Base-by-base conservation (phyloP, 352 stramenopile species). In the Phytopythium ostracodes region DNA sequence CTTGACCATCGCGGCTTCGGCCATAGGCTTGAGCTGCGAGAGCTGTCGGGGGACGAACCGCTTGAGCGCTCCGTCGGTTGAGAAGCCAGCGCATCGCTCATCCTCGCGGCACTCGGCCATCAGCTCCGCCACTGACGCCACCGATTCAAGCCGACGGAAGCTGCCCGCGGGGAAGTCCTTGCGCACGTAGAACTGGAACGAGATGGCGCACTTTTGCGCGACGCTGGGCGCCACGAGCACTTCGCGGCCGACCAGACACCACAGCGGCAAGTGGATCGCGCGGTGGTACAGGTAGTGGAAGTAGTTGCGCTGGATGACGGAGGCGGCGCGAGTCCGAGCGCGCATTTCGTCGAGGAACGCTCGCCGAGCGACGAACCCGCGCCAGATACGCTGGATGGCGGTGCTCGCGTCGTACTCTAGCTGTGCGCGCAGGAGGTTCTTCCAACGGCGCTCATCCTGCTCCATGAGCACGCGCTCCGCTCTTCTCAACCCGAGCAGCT, bases 161-260 rank as follows among this genome's bases (percentile, higher is more conserved):
- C 92, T 94, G 2, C 83, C 85, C 14, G 75, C 67, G 4, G 79
- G 71, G 35, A 94, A 92, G 56, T 94, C 84, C 56, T 84, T 91
- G 27, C 72, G 75, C 2, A 68, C 60, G 59, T 92, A 91, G 66
- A 94, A 94, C 57, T 89, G 79, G 65, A 94, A 94, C 18, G 70
- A 75, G 38, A 89, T 81, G 1, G 81, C 82, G 25, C 75, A 80
- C 29, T 81, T 85, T 31, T 75, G 71, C n/a, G 82, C 81, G 24
- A 90, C 62, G 25, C 74, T 87, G n/a, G 73, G 72, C 0, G 77
- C 79, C 9, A 90, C 71, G 27, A 94, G 44, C 22, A 92, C 79
- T 60, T 94, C 82, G 35, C 73, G 77, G 10, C 82, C 81, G 22
- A 77, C 40, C 20, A 84, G 67, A 62, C 82, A 94, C 85, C 82